Percentiles rank a stretch among this genome's conserved stretches.
These are phyloP conservation scores for Xylariaceae sp. DNA, from an alignment of 2,329 filamentous ascomycete species.

Conservation along the genomic window DNA sequence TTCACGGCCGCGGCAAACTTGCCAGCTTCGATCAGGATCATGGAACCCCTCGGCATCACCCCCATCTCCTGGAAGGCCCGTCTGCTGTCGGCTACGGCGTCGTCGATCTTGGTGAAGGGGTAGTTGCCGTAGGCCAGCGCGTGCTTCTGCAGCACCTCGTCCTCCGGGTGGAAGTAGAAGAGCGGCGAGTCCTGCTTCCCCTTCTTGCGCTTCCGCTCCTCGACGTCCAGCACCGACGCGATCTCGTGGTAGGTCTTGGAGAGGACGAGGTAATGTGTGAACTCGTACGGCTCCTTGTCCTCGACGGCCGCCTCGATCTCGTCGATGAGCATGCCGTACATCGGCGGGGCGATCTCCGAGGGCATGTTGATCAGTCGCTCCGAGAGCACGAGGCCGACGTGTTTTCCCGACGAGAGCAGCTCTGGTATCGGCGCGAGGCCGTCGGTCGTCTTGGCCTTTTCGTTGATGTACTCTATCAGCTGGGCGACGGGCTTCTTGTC, in stretches of 20 bases:
- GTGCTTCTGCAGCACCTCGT: constrained; percentile 77
- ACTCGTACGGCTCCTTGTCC: constrained; percentile 86
- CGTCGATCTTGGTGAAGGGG: constrained; percentile 73
- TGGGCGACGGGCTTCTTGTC: constrained; percentile 65
- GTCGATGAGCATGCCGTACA: constrained; percentile 90
- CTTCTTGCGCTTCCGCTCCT: constrained; percentile 61
- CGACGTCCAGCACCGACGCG: constrained; percentile 67
- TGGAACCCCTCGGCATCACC: constrained; percentile 72
- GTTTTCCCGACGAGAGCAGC: constrained; percentile 49
- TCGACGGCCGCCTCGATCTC: constrained; percentile 84
- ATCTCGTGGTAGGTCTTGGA: constrained; percentile 92
- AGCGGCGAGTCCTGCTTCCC: constrained; percentile 53
- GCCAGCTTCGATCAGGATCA: constrained; percentile 76
- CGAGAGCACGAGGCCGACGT: constrained; percentile 80
- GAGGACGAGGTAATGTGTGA: constrained; percentile 85
- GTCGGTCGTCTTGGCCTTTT: constrained; percentile 44
- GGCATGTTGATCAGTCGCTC: constrained; percentile 96
- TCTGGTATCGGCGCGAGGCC: constrained; percentile 48
- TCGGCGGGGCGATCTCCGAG: constrained; percentile 81
- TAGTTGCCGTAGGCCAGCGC: constrained; percentile 63
- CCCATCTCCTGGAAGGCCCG: constrained; percentile 91
- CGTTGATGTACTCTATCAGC: constrained; percentile 62
- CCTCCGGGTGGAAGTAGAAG: constrained; percentile 94
- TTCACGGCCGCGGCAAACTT: constrained; percentile 72
- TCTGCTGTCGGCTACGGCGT: constrained; percentile 82